Evolutionary conservation across 1,139 yeast genomes (phyloP), one percentile per base, ranked within the genome.

Genomic region (Trichomonascaceae sp.): DNA sequence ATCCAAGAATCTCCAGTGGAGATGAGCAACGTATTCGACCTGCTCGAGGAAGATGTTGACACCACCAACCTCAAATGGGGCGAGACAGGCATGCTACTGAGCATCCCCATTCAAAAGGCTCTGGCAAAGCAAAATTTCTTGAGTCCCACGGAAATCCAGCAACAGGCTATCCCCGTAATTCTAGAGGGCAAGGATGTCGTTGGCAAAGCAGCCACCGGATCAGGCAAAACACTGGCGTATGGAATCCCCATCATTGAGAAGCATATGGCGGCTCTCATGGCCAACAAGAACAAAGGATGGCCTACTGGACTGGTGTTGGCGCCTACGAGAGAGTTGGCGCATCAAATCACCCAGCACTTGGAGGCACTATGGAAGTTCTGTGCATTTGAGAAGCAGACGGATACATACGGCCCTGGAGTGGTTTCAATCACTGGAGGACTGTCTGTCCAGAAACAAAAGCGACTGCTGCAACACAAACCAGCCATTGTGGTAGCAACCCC

Each of bases 171-270:
- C 35, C 95, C 97, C 1, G 52, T 66, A 22, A 84, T 92, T 3
- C 43, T 81, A 11, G 62, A 65, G 25, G 93, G 89, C 4, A 67
- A 66, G 32, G 97, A 89, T 56, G 71, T 89, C 6, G 74, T 92
- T 44, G 99, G 98, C 37, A 92, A 89, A 51, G 98, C 98, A 8
- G 78, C 93, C 5, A 92, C 99, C 1, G 99, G 99, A 54, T 84
- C 95, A 0, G 99, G 99, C 65, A 89, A 89, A 52, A 89, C 98
- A 0, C 64, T 87, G 37, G 98, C 98, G 0, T 89, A 84, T 53
- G 96, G 96, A 32, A 71, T 89, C 17, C 97, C 98, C n/a, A 77
- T 92, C 17, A 57, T 89, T 38, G 95, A 92, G 50, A 69, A 68
- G 35, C 56, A 47, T 38, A 34, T 56, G 15, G 28, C 33, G 13